Evolutionary conservation across 164 flowering plant genomes (phyloP).

Genomic region (Brasenia schreberi): DNA sequence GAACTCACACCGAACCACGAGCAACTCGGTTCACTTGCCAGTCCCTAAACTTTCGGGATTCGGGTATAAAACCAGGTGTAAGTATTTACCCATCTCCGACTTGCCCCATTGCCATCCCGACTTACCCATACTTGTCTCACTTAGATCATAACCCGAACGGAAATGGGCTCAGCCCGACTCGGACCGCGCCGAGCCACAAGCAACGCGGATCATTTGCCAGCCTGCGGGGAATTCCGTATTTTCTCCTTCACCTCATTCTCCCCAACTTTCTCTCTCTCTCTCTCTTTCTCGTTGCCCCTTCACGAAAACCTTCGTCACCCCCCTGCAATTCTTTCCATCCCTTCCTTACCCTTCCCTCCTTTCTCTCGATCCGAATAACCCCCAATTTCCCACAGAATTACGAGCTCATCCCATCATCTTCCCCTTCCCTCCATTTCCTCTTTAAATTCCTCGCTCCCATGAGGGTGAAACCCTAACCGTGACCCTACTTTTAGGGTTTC

Average conservation of each 20-base stretch:
- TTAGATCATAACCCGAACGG: no score
- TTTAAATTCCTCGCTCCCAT: not conserved
- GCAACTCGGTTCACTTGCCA: no score
- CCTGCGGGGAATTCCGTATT: no score
- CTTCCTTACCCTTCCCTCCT: not conserved
- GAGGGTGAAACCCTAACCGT: not conserved
- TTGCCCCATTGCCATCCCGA: no score
- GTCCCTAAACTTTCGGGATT: no score
- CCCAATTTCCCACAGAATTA: not conserved
- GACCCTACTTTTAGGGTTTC: not conserved
- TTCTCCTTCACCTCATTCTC: not conserved
- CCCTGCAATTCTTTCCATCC: not conserved
- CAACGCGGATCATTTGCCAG: no score
- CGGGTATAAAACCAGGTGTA: no score
- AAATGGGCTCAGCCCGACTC: no score
- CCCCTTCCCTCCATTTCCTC: constrained; percentile 1
- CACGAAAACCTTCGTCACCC: not conserved
- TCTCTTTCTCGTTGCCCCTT: not conserved
- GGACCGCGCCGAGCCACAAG: no score
- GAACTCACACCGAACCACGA: no score
- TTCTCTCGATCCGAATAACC: not conserved
- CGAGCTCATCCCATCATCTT: constrained; percentile 16
- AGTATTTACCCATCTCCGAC: no score
- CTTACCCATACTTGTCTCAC: no score
- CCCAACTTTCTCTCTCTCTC: not conserved